phyloP scores from a whole-genome alignment of 1,139 yeast species.

The Candida sojae region DNA sequence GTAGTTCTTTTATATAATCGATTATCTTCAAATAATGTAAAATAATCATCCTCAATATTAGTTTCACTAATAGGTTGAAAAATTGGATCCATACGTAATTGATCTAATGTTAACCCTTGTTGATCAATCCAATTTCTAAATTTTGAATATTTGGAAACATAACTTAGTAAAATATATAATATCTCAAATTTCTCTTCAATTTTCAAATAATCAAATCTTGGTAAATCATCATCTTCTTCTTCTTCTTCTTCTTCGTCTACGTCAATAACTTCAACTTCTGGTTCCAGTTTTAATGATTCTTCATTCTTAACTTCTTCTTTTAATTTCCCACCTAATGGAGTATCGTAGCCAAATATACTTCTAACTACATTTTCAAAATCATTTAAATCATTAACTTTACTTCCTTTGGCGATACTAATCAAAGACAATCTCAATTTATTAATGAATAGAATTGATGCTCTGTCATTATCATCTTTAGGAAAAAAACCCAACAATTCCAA shows the following conservation, averaged over 20 bases:
- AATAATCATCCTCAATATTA: conserved; percentile 30
- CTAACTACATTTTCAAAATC: conserved; percentile 52
- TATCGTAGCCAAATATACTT: conserved; percentile 42
- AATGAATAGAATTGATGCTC: conserved; percentile 26
- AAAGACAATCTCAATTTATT: conserved; percentile 44
- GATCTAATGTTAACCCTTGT: conserved; percentile 32
- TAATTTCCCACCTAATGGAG: conserved; percentile 33
- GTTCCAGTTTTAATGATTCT: conserved; percentile 20
- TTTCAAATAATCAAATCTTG: conserved; percentile 36
- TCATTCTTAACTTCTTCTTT: conserved; percentile 5
- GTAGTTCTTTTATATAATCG: conserved; percentile 45
- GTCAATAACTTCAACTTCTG: conserved; percentile 6
- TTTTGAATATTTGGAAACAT: conserved; percentile 34
- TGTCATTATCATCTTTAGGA: conserved; percentile 15
- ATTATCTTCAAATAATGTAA: conserved; percentile 44
- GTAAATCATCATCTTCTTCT: conserved; percentile 16
- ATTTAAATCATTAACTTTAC: conserved; percentile 27
- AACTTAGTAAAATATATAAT: conserved; percentile 41
- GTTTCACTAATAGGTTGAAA: conserved; percentile 10
- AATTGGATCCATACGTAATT: conserved; percentile 28
- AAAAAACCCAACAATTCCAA: conserved; percentile 46
- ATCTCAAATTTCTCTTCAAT: conserved; percentile 50
- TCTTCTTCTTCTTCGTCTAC: conserved; percentile 10
- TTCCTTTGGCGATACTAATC: conserved; percentile 32
- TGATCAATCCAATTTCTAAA: conserved; percentile 49